A percentile compares a stretch with the other conserved stretches of the same genome.
Conservation (phyloP, 140 eudicot genomes). For the Eryngium alpinum region DNA sequence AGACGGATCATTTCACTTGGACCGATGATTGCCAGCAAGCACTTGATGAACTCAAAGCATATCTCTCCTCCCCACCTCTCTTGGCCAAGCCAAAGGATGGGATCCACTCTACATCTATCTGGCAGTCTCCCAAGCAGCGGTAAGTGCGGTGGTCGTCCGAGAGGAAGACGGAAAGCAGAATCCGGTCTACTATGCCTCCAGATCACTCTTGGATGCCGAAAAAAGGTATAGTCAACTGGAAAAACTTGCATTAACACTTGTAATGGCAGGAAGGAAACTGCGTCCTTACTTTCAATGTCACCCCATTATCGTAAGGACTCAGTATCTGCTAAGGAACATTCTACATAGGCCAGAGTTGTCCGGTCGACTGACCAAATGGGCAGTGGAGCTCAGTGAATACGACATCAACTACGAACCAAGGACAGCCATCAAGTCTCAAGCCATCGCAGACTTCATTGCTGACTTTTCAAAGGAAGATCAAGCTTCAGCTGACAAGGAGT, state of each 20-base stretch:
- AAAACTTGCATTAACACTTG: neutral
- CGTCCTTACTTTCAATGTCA: neutral
- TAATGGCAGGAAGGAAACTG: neutral
- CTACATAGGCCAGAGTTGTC: neutral
- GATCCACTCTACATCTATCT: neutral
- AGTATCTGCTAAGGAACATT: neutral
- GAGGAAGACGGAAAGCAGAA: neutral
- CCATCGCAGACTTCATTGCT: too few relatives aligned
- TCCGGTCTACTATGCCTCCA: neutral
- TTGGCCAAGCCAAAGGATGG: neutral
- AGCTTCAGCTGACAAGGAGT: too few relatives aligned
- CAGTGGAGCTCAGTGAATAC: neutral
- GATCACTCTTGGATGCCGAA: neutral
- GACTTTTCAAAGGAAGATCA: too few relatives aligned
- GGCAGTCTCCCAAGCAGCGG: neutral
- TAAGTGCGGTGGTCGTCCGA: neutral
- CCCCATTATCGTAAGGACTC: neutral
- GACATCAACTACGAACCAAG: too few relatives aligned
- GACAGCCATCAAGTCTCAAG: too few relatives aligned
- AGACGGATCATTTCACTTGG: too few relatives aligned
- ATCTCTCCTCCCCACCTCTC: neutral
- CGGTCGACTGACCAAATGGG: neutral
- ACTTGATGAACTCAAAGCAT: too few relatives aligned
- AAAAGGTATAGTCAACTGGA: neutral
- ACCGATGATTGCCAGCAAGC: too few relatives aligned